phyloP scores from a whole-genome alignment of 2,329 filamentous ascomycete genomes.

The Cryoendolithus antarcticus region DNA sequence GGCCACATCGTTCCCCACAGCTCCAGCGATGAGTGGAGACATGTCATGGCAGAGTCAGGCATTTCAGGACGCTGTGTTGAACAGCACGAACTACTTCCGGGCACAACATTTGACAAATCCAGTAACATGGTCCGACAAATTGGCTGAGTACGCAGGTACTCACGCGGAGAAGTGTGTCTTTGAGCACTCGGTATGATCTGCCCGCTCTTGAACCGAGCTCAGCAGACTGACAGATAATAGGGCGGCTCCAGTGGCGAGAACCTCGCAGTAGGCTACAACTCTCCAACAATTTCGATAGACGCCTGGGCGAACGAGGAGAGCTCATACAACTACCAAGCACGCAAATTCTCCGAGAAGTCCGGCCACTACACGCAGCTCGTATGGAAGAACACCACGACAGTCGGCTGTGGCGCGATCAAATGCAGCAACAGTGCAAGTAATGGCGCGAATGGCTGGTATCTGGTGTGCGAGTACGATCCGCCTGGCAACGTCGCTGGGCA shows the following conservation, averaged over 20 bases:
- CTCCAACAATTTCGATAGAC: constrained; percentile 15
- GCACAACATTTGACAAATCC: constrained; percentile 11
- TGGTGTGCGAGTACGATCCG: constrained; percentile 29
- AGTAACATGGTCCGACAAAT: constrained; percentile 16
- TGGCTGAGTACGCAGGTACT: constrained; percentile 18
- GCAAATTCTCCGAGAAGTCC: constrained; percentile 14
- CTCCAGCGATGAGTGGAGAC: constrained; percentile 4
- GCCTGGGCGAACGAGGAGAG: constrained; percentile 21
- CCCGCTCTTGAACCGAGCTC: background rate
- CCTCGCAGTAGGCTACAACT: constrained; percentile 16
- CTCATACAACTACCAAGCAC: constrained; percentile 16
- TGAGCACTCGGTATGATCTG: constrained; percentile 16
- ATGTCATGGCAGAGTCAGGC: constrained; percentile 9
- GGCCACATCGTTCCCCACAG: background rate
- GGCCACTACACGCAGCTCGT: constrained; percentile 25
- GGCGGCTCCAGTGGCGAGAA: constrained; percentile 22
- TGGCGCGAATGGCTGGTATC: constrained; percentile 14
- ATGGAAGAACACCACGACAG: constrained; percentile 19
- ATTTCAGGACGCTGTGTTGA: constrained; percentile 14
- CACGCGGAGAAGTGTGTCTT: constrained; percentile 19
- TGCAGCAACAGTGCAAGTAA: too few relatives aligned
- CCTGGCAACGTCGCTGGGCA: constrained; percentile 24
- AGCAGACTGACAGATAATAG: constrained; percentile 7
- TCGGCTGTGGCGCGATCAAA: constrained; percentile 17
- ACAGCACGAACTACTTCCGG: constrained; percentile 22